A percentile compares a stretch with the other conserved stretches of the same genome.
These are phyloP conservation scores for Lipomyces starkeyi DNA, from an alignment of 805 yeast species.

Conservation along the genomic window DNA sequence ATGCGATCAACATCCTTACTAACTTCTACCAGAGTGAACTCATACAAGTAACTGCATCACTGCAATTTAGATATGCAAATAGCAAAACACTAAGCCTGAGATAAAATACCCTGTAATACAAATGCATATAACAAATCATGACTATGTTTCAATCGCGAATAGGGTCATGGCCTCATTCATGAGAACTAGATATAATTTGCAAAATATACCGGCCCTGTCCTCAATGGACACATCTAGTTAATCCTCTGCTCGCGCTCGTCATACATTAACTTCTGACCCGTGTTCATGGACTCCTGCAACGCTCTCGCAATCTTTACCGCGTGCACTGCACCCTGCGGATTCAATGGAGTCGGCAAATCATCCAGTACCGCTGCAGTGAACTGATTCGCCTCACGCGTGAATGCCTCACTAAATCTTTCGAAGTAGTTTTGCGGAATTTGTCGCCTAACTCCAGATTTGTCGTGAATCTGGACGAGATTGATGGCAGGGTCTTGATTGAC, in stretches of 20 bases:
- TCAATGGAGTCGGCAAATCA: slow-evolving; percentile 35
- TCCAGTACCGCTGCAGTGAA: slow-evolving; percentile 29
- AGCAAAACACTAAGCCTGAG: too few species aligned
- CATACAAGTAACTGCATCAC: too few species aligned
- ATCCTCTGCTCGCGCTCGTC: slow-evolving; percentile 19
- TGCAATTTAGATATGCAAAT: too few species aligned
- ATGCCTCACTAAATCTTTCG: slow-evolving; percentile 35
- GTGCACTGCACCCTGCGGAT: slow-evolving; percentile 22
- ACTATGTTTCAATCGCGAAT: too few species aligned
- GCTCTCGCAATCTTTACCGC: slow-evolving; percentile 28
- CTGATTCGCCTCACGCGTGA: slow-evolving; percentile 33
- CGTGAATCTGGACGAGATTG: slow-evolving; percentile 35
- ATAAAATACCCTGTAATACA: too few species aligned
- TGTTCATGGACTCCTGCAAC: slow-evolving; percentile 24
- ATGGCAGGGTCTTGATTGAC: slow-evolving; percentile 34
- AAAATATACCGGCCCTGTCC: too few species aligned
- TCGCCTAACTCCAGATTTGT: slow-evolving; percentile 34
- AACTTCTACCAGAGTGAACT: too few species aligned
- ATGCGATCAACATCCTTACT: too few species aligned
- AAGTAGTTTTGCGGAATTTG: slow-evolving; percentile 37
- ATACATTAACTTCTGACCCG: slow-evolving; percentile 18
- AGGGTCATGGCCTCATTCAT: too few species aligned
- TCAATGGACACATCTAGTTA: background rate
- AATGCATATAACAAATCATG: too few species aligned
- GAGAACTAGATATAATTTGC: too few species aligned